phyloP scores from a whole-genome alignment of 768 basidiomycete genomes.

The Boletus coccyginus region DNA sequence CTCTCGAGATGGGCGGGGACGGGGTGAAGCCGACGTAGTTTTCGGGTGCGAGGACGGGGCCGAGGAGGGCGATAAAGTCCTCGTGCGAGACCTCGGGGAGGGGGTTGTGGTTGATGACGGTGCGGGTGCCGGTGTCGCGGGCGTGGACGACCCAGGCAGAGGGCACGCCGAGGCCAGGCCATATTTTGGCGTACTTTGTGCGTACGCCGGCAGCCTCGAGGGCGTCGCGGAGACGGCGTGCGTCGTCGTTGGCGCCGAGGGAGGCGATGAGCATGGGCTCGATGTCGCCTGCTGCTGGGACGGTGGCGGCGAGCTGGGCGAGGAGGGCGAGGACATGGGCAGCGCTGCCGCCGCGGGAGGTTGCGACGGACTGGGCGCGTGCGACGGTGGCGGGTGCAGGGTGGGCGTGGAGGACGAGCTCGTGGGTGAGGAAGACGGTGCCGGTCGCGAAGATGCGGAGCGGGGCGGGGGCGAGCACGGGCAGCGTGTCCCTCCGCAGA shows the following conservation, averaged over 20 bases:
- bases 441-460: slow-evolving; percentile 77
- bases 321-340: slow-evolving; percentile 66
- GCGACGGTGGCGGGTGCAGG: slow-evolving; percentile 55
- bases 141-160: slow-evolving; percentile 80
- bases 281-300: slow-evolving; percentile 27
- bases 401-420: slow-evolving; percentile 57
- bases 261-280: slow-evolving; percentile 71
- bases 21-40: slow-evolving; percentile 50
- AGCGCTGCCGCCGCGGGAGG: slow-evolving; percentile 69
- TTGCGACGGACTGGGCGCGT: slow-evolving; percentile 70
- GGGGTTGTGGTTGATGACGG: slow-evolving; percentile 85
- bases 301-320: slow-evolving; percentile 53
- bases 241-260: slow-evolving; percentile 71
- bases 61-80: slow-evolving; percentile 76
- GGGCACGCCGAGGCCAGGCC: slow-evolving; percentile 70
- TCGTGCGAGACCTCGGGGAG: slow-evolving; percentile 85
- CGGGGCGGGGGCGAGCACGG: slow-evolving; percentile 13
- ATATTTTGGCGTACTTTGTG: slow-evolving; percentile 72
- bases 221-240: slow-evolving; percentile 56
- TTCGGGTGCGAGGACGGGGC: slow-evolving; percentile 79
- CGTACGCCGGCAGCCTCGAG: slow-evolving; percentile 66
- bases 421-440: slow-evolving; percentile 77
- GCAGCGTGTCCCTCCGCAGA: slow-evolving; percentile 26
- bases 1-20: slow-evolving; percentile 18
- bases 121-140: slow-evolving; percentile 60